Evolutionary conservation across 192 early-diverging fungal genomes (phyloP).

Genomic region (Phycomyces blakesleeanus): DNA sequence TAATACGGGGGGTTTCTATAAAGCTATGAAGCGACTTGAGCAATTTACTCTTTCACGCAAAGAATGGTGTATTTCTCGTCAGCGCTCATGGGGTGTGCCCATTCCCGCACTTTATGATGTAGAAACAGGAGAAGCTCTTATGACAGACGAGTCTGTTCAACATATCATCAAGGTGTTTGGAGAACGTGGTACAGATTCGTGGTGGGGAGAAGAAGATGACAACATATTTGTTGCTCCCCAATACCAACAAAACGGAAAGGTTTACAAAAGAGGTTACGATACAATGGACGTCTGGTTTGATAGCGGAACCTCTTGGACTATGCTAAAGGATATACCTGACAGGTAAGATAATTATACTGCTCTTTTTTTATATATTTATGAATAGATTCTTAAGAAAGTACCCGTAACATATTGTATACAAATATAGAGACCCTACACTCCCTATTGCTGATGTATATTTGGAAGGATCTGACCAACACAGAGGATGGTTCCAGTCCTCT

Average conservation of each 20-base stretch:
- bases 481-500: constrained; percentile 85
- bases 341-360: constrained; percentile 4
- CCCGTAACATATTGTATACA: too few species aligned
- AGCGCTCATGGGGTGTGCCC: constrained; percentile 79
- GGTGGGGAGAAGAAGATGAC: constrained; percentile 68
- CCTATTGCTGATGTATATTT: constrained; percentile 66
- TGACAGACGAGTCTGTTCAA: constrained; percentile 59
- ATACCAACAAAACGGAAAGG: constrained; percentile 52
- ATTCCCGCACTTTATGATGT: constrained; percentile 72
- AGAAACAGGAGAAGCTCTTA: constrained; percentile 56
- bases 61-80: constrained; percentile 85
- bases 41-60: constrained; percentile 63
- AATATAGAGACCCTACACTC: constrained; percentile 14
- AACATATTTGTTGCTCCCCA: constrained; percentile 56
- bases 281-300: constrained; percentile 92
- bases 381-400: too few species aligned
- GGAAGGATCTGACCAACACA: constrained; percentile 80
- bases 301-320: constrained; percentile 74
- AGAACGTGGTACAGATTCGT: constrained; percentile 59
- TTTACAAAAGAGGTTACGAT: constrained; percentile 61
- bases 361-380: too few species aligned
- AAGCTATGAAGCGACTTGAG: constrained; percentile 53
- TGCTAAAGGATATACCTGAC: constrained; percentile 46
- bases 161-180: constrained; percentile 61
- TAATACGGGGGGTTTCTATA: too few species aligned